Evolutionary conservation across 805 yeast species (phyloP).

Genomic region (Geotrichum ghanense): DNA sequence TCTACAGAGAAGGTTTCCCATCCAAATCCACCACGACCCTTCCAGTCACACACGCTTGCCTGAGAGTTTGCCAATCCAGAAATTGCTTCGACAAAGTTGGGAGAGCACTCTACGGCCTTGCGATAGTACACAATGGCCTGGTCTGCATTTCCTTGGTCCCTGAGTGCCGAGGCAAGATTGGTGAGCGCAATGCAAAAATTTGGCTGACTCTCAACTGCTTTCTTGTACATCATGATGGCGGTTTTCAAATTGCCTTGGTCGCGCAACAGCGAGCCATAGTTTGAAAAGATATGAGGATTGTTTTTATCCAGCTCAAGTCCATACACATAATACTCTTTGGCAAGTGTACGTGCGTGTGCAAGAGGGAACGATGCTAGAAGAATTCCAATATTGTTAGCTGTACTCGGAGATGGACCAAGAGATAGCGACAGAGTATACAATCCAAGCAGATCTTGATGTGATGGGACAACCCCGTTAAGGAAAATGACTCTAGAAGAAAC

Average conservation of each 20-base stretch:
- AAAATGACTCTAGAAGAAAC: constrained; percentile 12
- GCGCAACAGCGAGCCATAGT: constrained; percentile 23
- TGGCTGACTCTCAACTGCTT: constrained; percentile 22
- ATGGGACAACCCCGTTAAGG: constrained; percentile 19
- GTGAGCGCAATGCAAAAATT: constrained; percentile 23
- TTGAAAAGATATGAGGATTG: constrained; percentile 26
- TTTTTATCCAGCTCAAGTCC: constrained; percentile 22
- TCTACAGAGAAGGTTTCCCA: constrained; percentile 20
- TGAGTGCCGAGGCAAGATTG: constrained; percentile 24
- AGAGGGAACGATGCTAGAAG: constrained; percentile 16
- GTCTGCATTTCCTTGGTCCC: constrained; percentile 22
- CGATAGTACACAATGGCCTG: constrained; percentile 21
- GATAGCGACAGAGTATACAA: constrained; percentile 22
- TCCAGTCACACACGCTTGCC: constrained; percentile 23
- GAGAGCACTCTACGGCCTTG: constrained; percentile 21
- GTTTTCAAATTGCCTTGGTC: constrained; percentile 21
- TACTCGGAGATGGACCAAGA: constrained; percentile 21
- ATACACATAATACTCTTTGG: constrained; percentile 20
- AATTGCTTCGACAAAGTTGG: constrained; percentile 22
- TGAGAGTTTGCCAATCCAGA: constrained; percentile 23
- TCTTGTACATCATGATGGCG: constrained; percentile 21
- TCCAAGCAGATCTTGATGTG: constrained; percentile 19
- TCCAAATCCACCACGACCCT: constrained; percentile 21
- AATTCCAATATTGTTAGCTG: constrained; percentile 26
- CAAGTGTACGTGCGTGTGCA: constrained; percentile 10